phyloP scores from a whole-genome alignment of 345 rosid species.

The Mallotus nudiflorus region DNA sequence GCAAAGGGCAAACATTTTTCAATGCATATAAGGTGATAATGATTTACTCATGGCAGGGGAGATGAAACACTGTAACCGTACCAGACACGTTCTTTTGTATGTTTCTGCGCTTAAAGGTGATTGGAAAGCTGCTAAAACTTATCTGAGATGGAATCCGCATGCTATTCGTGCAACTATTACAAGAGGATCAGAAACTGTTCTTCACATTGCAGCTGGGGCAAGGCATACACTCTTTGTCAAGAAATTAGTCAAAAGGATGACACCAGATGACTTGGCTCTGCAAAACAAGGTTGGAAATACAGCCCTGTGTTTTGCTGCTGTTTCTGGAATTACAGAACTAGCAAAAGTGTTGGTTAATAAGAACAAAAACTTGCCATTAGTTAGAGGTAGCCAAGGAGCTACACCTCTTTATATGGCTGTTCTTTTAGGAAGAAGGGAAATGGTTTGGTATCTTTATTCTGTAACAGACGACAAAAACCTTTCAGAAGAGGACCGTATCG shows the following conservation, averaged over 20 bases:
- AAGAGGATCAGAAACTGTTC: conserved; percentile 7
- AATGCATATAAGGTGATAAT: no score
- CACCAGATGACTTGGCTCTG: background rate
- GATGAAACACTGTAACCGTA: background rate
- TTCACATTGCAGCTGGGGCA: conserved; percentile 29
- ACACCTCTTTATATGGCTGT: conserved; percentile 21
- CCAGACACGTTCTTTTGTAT: conserved; percentile 8
- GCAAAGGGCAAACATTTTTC: background rate
- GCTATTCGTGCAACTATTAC: conserved; percentile 15
- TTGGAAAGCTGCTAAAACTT: conserved; percentile 9
- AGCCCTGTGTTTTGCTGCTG: conserved; percentile 27
- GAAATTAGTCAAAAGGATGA: conserved; percentile 21
- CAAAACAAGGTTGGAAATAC: conserved; percentile 15
- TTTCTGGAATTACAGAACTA: conserved; percentile 18
- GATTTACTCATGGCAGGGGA: background rate
- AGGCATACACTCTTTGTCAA: conserved; percentile 21
- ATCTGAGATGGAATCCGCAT: background rate
- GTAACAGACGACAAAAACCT: background rate
- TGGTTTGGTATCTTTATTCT: conserved; percentile 19
- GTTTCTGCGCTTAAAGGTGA: conserved; percentile 19
- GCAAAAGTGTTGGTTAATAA: conserved; percentile 15
- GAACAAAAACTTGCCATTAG: conserved; percentile 1
- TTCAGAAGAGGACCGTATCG: conserved; percentile 4
- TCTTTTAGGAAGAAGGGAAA: conserved; percentile 14
- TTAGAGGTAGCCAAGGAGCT: conserved; percentile 12